These are phyloP conservation scores for Papilionanthe hybrid DNA, from an alignment of 116 monocot genomes.

Conservation along the genomic window DNA sequence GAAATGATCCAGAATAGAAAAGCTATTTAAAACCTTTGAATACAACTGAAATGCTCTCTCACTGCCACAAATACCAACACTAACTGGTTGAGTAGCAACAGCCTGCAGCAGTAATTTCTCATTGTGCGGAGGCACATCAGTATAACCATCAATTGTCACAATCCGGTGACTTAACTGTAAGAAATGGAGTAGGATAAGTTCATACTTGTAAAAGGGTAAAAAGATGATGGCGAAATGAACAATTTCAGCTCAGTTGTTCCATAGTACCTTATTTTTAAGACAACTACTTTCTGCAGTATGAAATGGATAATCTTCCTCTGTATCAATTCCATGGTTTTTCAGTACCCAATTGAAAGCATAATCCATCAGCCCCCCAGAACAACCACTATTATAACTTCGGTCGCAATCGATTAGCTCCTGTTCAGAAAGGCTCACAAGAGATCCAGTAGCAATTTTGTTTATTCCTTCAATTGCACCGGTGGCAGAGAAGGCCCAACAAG, in stretches of 20 bases:
- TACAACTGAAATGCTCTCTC: slow-evolving; percentile 78
- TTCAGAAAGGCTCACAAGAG: slow-evolving; percentile 90
- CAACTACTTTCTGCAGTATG: slow-evolving; percentile 48
- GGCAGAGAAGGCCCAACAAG: slow-evolving; percentile 96
- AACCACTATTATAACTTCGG: slow-evolving; percentile 64
- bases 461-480: slow-evolving; percentile 99
- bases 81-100: slow-evolving; percentile 87
- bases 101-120: slow-evolving; percentile 70
- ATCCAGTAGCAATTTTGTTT: slow-evolving; percentile 83
- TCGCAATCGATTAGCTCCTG: slow-evolving; percentile 95
- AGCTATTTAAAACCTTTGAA: slow-evolving; percentile 47
- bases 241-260: neutral
- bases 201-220: neutral
- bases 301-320: slow-evolving; percentile 90
- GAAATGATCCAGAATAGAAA: neutral
- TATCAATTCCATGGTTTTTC: slow-evolving; percentile 77
- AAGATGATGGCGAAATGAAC: neutral
- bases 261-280: slow-evolving; percentile 62
- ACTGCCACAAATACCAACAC: slow-evolving; percentile 92
- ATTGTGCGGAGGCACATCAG: slow-evolving; percentile 66
- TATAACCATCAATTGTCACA: slow-evolving; percentile 87
- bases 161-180: slow-evolving; percentile 50
- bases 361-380: slow-evolving; percentile 92
- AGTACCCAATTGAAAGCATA: slow-evolving; percentile 88
- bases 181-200: neutral